Base-by-base conservation (phyloP, 192 early-diverging fungal genomes). In the Coemansia sp. region DNA sequence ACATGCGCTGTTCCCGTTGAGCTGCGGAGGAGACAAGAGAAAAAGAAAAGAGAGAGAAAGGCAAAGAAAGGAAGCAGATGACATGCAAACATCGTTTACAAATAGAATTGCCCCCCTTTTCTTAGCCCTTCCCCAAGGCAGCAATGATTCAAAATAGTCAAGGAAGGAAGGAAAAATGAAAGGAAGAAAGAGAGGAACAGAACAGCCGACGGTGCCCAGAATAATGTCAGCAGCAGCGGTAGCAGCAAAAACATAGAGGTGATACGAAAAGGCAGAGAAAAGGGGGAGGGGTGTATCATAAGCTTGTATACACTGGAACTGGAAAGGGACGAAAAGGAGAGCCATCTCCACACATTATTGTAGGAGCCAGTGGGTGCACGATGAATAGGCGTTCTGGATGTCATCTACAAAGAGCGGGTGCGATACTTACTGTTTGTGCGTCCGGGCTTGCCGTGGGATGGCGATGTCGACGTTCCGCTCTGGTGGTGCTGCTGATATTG, bases 371-470 rank as follows among this genome's bases (percentile, higher is more conserved):
- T 45, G 43, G 13, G 10, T 12, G 43, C 7, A 12, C 1, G 13
- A 13, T 12, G 43, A 45, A 45, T 1, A 45, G 43, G 4, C 4
- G 43, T 13, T 45, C 43, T 45, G 43, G 13, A 8, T 9, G 11
- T 25, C 25, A 25, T 25, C 2, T 25, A 25, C 25, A n/a, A n/a
- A 50, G 17, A 50, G 48, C 16, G 50, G 2, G 25, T 25, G 25
- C 25, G 55, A 44, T 66, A 77, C 76, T 77, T 77, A 79, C 76
- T 70, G 63, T 72, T 78, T 56, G 54, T 63, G 13, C 58, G 56
- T 17, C 40, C 59, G 13, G 42, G 22, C 63, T 68, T 65, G 43
- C 65, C 66, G 37, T 66, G 69, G 14, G 71, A 65, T 42, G 71
- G 71, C 45, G 72, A 74, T 45, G 55, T 62, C 11, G 45, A 11